Base-by-base conservation (phyloP, 75 land plant genomes). In the Larix kaempferi region DNA sequence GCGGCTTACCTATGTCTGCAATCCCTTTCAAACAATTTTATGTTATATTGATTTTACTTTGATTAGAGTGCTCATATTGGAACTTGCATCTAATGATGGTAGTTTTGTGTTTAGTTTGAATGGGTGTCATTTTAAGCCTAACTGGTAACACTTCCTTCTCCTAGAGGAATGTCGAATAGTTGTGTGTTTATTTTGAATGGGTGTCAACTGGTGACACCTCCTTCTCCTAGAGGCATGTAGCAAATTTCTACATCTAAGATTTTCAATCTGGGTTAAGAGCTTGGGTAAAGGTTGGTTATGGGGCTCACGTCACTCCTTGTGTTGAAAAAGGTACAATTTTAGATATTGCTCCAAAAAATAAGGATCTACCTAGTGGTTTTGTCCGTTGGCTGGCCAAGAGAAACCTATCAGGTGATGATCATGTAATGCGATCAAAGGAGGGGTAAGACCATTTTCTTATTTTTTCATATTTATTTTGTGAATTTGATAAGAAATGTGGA, bases 181-280 rank as follows among this genome's bases (percentile, higher is more conserved):
- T n/a, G n/a, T n/a, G n/a, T n/a, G n/a, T n/a, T n/a, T n/a, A n/a
- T n/a, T n/a, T n/a, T n/a, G n/a, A n/a, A n/a, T n/a, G n/a, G n/a
- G n/a, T n/a, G n/a, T n/a, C n/a, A n/a, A n/a, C n/a, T n/a, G n/a
- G n/a, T n/a, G n/a, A n/a, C n/a, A n/a, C n/a, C n/a, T n/a, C n/a
- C 44, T 71, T n/a, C 52, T 44, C 39, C 23, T 91, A 94, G 97
- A 93, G 83, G 82, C 78, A 88, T 82, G 95, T 88, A 10, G 95
- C 90, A 22, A 92, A 94, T 76, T 94, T 94, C 65, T 94, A 94
- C 83, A 87, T 94, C 56, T 94, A 95, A 55, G 97, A 94, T 81
- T 81, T 82, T 76, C 90, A 88, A 71, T 80, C 95, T 71, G 97
- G 97, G 13, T 79, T 87, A 69, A 83, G 97, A 86, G 95, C 95